A percentile compares a stretch with the other conserved stretches of the same genome.
These are phyloP conservation scores for Beauveria scarabaeidicola DNA, from an alignment of 2,329 filamentous ascomycete genomes.

Conservation along the genomic window DNA sequence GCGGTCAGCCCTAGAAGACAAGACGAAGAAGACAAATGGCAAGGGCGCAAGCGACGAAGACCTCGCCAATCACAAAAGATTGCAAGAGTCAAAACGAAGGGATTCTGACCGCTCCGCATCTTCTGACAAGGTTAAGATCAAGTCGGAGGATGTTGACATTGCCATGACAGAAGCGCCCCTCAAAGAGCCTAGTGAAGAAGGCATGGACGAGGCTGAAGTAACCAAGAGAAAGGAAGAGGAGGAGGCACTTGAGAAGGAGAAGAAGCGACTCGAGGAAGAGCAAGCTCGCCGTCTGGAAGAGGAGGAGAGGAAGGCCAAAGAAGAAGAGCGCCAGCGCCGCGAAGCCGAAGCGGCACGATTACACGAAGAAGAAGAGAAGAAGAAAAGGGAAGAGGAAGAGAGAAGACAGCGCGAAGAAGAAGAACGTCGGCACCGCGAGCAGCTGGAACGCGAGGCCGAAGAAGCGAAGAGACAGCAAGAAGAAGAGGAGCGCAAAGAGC, in stretches of 20 bases:
- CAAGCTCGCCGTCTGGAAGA: constrained; percentile 19
- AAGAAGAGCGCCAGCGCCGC: constrained; percentile 20
- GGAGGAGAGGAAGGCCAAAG: constrained; percentile 21
- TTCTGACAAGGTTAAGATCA: constrained; percentile 47
- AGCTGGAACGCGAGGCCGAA: constrained; percentile 39
- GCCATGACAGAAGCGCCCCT: constrained; percentile 43
- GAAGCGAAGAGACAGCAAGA: constrained; percentile 42
- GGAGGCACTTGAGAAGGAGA: constrained; percentile 19
- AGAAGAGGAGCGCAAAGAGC: constrained; percentile 43
- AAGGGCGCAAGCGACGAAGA: constrained; percentile 35
- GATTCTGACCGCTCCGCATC: constrained; percentile 32
- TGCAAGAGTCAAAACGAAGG: constrained; percentile 30
- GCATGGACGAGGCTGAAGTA: constrained; percentile 24
- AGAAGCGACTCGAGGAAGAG: constrained; percentile 14
- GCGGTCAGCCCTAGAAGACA: constrained; percentile 36
- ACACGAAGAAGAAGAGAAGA: constrained; percentile 16
- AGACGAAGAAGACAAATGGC: constrained; percentile 26
- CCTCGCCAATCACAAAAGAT: constrained; percentile 27
- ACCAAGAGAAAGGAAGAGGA: constrained; percentile 19
- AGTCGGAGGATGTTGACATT: constrained; percentile 47
- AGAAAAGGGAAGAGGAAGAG: constrained; percentile 18
- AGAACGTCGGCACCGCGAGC: constrained; percentile 28
- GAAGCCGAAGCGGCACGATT: constrained; percentile 19
- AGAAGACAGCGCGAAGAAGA: constrained; percentile 25
- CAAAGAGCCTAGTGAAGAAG: constrained; percentile 25